These are phyloP conservation scores for Blechomonas ayalai DNA, from an alignment of 208 protist genomes.

Conservation along the genomic window DNA sequence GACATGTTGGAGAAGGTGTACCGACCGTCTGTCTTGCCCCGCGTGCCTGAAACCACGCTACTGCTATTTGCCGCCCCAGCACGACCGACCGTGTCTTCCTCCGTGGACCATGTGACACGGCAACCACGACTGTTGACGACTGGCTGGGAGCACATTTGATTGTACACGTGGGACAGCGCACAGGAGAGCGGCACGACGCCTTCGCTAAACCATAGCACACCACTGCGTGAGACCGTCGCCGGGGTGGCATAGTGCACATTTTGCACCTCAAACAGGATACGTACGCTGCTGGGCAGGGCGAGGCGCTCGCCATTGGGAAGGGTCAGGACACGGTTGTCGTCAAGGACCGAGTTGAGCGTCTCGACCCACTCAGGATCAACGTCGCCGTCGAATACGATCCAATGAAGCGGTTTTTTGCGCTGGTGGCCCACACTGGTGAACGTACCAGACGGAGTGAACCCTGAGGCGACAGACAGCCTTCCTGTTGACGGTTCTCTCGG, in stretches of 20 bases:
- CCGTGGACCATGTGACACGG: slow-evolving; percentile 30
- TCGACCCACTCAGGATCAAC: slow-evolving; percentile 99
- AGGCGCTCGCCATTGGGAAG: slow-evolving; percentile 99
- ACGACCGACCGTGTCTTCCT: slow-evolving; percentile 36
- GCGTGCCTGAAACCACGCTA: slow-evolving; percentile 21
- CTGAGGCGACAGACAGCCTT: neutral
- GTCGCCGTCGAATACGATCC: slow-evolving; percentile 98
- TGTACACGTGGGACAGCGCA: slow-evolving; percentile 42
- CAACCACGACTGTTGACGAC: slow-evolving; percentile 45
- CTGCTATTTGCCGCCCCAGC: slow-evolving; percentile 2
- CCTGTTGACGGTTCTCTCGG: neutral
- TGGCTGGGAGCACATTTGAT: slow-evolving; percentile 33
- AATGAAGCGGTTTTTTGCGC: slow-evolving; percentile 83
- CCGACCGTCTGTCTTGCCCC: slow-evolving; percentile 44
- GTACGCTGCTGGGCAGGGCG: slow-evolving; percentile 93
- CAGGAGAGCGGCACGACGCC: slow-evolving; percentile 90
- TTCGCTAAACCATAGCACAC: slow-evolving; percentile 99
- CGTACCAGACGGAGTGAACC: neutral
- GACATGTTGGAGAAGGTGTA: slow-evolving; percentile 22
- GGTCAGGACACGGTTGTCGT: slow-evolving; percentile 99
- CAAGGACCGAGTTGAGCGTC: slow-evolving; percentile 98
- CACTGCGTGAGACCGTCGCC: slow-evolving; percentile 98
- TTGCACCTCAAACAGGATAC: slow-evolving; percentile 98
- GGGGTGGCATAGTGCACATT: slow-evolving; percentile 96
- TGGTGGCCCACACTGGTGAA: neutral